Base-by-base conservation (phyloP, 2,329 filamentous ascomycete genomes). In the Botrytis tulipae region DNA sequence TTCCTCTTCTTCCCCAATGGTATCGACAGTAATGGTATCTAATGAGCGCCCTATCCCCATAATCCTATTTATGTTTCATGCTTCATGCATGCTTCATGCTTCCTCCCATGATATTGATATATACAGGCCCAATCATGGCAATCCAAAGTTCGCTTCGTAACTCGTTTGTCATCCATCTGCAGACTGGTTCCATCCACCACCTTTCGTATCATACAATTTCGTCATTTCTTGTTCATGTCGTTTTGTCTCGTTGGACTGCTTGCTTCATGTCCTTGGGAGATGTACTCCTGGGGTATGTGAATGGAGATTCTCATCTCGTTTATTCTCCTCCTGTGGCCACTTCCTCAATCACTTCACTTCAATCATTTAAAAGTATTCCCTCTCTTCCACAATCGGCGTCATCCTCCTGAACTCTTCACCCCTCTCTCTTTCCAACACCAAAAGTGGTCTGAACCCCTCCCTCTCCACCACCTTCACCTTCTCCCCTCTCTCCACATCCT, bases 1-100 rank as follows among this genome's bases (percentile, higher is more conserved):
- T 37, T 25, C 18, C 5, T 9, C 44, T 46, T 16, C 22, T n/a
- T 61, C 59, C 59, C 59, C 22, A n/a, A 61, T 61, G 59, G 35
- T 61, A 61, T 40, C 59, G 35, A 12, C n/a, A 40, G 59, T 61
- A 61, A 61, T 61, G 59, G 35, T 61, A 61, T 61, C 59, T 37
- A 40, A 40, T 2, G 59, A 61, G 59, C 59, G 35, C 59, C 59
- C 59, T 40, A n/a, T 40, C 37, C 35, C 35, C 32, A 22, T n/a
- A 14, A 12, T 35, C 22, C 40, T 40, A 61, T 42, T 14, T 44
- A 44, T 7, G 16, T 18, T 44, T 44, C 42, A 18, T 18, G 42
- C 42, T 44, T 42, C 16, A 59, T 20, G 3, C 29, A 9, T 32
- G 16, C n/a, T 57, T 61, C 22, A 25, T 48, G 18, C 44, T 46